Conservation (phyloP, 208 protist genomes). For the Acanthamoeba castellanii region DNA sequence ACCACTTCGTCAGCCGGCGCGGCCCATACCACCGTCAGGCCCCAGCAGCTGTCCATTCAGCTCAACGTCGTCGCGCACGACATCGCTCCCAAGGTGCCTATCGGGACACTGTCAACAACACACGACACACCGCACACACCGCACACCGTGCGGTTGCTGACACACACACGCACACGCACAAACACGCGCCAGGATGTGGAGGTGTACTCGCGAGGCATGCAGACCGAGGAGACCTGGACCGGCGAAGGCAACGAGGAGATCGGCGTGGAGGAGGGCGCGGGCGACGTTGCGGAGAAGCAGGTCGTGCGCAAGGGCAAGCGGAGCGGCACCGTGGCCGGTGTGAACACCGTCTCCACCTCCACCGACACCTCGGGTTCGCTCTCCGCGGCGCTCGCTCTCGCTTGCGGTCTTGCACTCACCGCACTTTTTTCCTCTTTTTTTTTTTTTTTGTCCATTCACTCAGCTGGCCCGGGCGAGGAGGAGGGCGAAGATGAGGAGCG, state of each 20-base stretch:
- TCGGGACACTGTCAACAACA: too few species aligned
- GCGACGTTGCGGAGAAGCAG: slow-evolving; percentile 50
- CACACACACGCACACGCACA: too few species aligned
- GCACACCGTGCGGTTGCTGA: too few species aligned
- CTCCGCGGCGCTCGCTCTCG: too few species aligned
- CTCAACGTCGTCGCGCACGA: slow-evolving; percentile 69
- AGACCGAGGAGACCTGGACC: slow-evolving; percentile 46
- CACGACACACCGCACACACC: too few species aligned
- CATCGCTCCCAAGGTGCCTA: slow-evolving; percentile 65
- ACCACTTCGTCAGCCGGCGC: not conserved
- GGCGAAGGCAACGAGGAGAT: not conserved
- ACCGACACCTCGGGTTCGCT: not conserved
- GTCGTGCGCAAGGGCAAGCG: not conserved
- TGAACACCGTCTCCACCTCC: not conserved
- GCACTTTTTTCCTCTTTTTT: not conserved
- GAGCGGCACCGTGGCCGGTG: not conserved
- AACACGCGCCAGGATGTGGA: not conserved
- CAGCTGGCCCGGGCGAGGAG: not conserved
- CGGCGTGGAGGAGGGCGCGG: not conserved
- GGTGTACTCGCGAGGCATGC: slow-evolving; percentile 71
- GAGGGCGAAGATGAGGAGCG: not conserved
- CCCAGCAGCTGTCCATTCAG: not conserved
- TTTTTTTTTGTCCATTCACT: not conserved
- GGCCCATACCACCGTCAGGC: not conserved
- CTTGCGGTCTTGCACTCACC: too few species aligned